A percentile compares a stretch with the other conserved stretches of the same genome.
phyloP scores from a whole-genome alignment of 257 asterid species.

The Dorcoceras hygrometricum region DNA sequence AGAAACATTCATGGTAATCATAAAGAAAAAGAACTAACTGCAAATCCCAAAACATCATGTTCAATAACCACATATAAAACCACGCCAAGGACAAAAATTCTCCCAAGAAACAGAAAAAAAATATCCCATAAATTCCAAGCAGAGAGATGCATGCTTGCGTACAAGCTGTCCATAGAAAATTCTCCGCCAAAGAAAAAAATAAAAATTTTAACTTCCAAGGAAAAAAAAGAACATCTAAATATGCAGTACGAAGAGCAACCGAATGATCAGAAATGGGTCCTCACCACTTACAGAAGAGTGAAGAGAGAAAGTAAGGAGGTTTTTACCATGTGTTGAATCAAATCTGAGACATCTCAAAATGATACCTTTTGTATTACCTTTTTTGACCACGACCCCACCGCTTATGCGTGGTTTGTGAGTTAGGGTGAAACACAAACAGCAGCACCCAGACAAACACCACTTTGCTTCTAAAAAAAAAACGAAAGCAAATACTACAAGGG shows the following conservation, averaged over 20 bases:
- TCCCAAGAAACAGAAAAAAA: conserved; percentile 5
- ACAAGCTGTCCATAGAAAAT: background rate
- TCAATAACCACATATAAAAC: conserved; percentile 8
- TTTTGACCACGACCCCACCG: conserved; percentile 30
- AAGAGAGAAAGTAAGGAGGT: conserved; percentile 14
- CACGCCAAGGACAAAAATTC: conserved; percentile 1
- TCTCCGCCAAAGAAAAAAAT: background rate
- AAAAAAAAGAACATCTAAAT: conserved; percentile 4
- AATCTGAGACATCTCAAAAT: conserved; percentile 38
- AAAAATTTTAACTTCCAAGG: too few relatives aligned
- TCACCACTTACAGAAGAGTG: conserved; percentile 12
- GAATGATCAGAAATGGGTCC: conserved; percentile 27
- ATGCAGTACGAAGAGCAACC: conserved; percentile 17
- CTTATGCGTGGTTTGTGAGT: conserved; percentile 30
- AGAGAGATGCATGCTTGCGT: conserved; percentile 6
- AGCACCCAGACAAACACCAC: conserved; percentile 6
- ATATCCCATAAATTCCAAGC: conserved; percentile 13
- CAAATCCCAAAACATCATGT: conserved; percentile 7
- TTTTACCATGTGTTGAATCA: conserved; percentile 15
- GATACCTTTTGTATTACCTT: conserved; percentile 27
- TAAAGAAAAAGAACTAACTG: background rate
- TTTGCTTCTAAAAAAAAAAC: conserved; percentile 20
- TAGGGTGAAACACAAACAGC: conserved; percentile 14
- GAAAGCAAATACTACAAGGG: conserved; percentile 20
- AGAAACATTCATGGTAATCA: conserved; percentile 13